A percentile compares a stretch with the other conserved stretches of the same genome.
These are phyloP conservation scores for Phytophthora multivora DNA, from an alignment of 352 stramenopile species.

Conservation along the genomic window DNA sequence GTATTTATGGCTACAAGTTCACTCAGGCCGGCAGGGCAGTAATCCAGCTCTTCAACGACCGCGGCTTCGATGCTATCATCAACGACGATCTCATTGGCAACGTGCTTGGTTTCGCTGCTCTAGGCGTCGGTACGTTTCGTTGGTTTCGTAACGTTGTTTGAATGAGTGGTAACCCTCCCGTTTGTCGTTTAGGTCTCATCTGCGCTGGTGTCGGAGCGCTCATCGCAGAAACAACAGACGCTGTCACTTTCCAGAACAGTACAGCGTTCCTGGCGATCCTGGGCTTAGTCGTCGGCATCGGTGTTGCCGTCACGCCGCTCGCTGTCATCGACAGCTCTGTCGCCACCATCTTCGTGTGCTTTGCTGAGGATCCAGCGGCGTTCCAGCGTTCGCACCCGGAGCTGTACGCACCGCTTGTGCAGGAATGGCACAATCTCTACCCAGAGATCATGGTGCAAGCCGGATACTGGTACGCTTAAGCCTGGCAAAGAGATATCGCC, in stretches of 20 bases:
- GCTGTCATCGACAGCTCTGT: slow-evolving; percentile 94
- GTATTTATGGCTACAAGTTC: slow-evolving; percentile 95
- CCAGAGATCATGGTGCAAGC: slow-evolving; percentile 89
- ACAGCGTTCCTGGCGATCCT: slow-evolving; percentile 81
- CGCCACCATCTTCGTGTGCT: slow-evolving; percentile 97
- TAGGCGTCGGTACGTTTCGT: slow-evolving; percentile 73
- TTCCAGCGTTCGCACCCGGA: slow-evolving; percentile 83
- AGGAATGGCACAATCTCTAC: slow-evolving; percentile 90
- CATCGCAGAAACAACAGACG: slow-evolving; percentile 54
- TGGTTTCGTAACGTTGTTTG: too few species aligned
- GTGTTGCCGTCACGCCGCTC: slow-evolving; percentile 90
- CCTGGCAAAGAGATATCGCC: not conserved
- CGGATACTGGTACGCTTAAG: slow-evolving; percentile 77
- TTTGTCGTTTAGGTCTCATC: slow-evolving; percentile 52
- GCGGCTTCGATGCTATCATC: slow-evolving; percentile 96
- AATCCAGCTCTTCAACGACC: slow-evolving; percentile 91
- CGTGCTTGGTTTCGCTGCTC: slow-evolving; percentile 89
- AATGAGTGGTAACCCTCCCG: not conserved
- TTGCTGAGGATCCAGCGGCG: slow-evolving; percentile 91
- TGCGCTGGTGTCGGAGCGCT: slow-evolving; percentile 63
- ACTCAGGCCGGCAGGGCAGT: slow-evolving; percentile 92
- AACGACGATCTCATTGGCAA: slow-evolving; percentile 95
- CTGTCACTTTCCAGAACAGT: slow-evolving; percentile 67
- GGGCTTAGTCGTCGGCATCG: slow-evolving; percentile 89
- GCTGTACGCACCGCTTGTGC: slow-evolving; percentile 80